Evolutionary conservation across 306 rosid genomes (phyloP).

Genomic region (Adenanthera pavonina): DNA sequence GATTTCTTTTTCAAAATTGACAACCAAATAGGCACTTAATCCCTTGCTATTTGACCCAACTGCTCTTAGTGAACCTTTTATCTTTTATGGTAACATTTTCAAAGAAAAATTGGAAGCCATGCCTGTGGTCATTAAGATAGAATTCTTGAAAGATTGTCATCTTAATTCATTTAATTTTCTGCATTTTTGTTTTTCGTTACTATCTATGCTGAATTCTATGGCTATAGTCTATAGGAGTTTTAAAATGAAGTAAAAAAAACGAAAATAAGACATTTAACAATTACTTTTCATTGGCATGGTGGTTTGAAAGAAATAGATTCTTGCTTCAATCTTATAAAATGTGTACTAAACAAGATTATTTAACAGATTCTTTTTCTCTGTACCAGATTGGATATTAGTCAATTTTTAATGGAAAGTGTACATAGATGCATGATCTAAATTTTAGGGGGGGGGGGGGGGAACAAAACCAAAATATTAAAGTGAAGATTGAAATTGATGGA

Average conservation of each 20-base stretch:
- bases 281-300: no score
- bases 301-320: neutral
- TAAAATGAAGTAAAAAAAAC: no score
- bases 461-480: neutral
- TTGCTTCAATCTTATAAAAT: neutral
- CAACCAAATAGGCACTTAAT: no score
- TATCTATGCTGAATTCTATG: no score
- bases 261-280: no score
- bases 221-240: no score
- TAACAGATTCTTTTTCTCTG: neutral
- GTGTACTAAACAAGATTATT: neutral
- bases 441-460: neutral
- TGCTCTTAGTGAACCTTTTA: conserved; percentile 32
- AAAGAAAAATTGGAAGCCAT: conserved; percentile 21
- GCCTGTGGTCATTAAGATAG: neutral
- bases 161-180: no score
- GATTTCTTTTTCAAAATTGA: no score
- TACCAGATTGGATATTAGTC: neutral
- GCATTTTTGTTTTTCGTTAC: no score
- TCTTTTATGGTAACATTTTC: conserved; percentile 39
- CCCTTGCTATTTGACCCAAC: no score
- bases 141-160: no score
- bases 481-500: neutral
- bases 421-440: neutral
- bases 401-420: neutral